A percentile compares a stretch with the other conserved stretches of the same genome.
Evolutionary conservation across 2,329 filamentous ascomycete genomes (phyloP).

Genomic region (Penicillium paneum): DNA sequence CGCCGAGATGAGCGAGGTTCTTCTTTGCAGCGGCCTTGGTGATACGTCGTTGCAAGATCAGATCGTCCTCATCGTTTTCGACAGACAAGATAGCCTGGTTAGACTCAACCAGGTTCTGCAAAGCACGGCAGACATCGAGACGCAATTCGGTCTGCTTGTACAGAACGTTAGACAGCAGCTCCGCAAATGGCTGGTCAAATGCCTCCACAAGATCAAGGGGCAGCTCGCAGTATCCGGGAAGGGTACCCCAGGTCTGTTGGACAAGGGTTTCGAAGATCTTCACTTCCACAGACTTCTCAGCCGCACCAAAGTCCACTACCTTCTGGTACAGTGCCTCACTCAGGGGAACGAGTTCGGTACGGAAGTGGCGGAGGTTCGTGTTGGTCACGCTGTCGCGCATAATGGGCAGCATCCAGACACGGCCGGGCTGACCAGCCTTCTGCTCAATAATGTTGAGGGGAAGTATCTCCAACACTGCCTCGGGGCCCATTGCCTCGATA

Average conservation of each 20-base stretch:
- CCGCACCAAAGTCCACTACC: conserved; percentile 75
- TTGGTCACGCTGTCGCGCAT: conserved; percentile 87
- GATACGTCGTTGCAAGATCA: conserved; percentile 74
- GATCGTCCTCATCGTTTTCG: conserved; percentile 65
- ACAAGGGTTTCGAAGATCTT: conserved; percentile 98
- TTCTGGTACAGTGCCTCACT: conserved; percentile 88
- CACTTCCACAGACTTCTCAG: conserved; percentile 88
- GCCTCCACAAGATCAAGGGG: conserved; percentile 72
- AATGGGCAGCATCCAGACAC: conserved; percentile 92
- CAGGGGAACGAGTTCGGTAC: conserved; percentile 77
- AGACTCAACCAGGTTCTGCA: conserved; percentile 86
- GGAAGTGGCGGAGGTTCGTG: conserved; percentile 82
- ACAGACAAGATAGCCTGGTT: conserved; percentile 76
- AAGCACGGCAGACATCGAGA: conserved; percentile 77
- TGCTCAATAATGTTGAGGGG: conserved; percentile 82
- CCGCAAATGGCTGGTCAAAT: conserved; percentile 85
- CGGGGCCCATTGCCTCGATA: conserved; percentile 84
- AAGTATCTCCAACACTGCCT: conserved; percentile 74
- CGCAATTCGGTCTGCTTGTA: conserved; percentile 89
- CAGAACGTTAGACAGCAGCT: conserved; percentile 83
- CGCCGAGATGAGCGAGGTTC: conserved; percentile 77
- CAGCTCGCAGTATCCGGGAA: conserved; percentile 92
- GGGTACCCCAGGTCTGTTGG: conserved; percentile 88
- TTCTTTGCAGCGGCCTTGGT: conserved; percentile 70
- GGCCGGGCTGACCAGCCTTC: conserved; percentile 71